Percentiles rank a stretch among this genome's conserved stretches.
Conservation (phyloP, 306 rosid genomes). For the Prunus davidiana region DNA sequence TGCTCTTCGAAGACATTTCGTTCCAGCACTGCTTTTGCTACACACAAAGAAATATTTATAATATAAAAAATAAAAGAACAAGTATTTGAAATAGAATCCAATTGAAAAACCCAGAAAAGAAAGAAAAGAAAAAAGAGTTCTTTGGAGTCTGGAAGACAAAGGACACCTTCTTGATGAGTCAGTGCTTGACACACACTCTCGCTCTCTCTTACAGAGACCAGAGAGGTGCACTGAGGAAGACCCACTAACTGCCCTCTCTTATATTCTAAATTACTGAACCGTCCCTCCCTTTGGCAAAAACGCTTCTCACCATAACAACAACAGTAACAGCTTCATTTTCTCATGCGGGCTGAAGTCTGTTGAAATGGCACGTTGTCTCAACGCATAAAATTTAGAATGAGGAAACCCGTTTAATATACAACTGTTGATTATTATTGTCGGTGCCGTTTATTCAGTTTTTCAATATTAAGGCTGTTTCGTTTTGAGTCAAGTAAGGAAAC, state of each 20-base stretch:
- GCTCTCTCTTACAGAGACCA: conserved; percentile 13
- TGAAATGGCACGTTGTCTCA: not conserved
- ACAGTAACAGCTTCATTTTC: not conserved
- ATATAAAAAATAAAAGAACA: not conserved
- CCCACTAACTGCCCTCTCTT: conserved; percentile 21
- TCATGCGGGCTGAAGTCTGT: not conserved
- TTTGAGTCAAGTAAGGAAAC: not conserved
- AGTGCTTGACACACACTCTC: conserved; percentile 3
- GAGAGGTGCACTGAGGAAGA: conserved; percentile 25
- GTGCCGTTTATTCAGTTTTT: not conserved
- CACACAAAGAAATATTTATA: not conserved
- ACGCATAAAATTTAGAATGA: too few relatives aligned
- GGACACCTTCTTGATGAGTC: conserved; percentile 21
- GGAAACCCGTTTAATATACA: not conserved
- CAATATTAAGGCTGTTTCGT: not conserved
- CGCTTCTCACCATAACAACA: conserved; percentile 1
- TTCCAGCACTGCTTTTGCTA: conserved; percentile 8
- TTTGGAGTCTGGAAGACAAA: not conserved
- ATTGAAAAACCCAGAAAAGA: conserved; percentile 6
- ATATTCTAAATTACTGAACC: conserved; percentile 28
- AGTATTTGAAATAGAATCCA: not conserved
- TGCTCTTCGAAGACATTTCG: conserved; percentile 61
- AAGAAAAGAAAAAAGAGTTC: not conserved
- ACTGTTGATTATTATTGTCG: not conserved
- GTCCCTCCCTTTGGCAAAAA: conserved; percentile 18